Evolutionary conservation across 768 basidiomycete species (phyloP), one percentile per base, ranked within the genome.

Genomic region (Rhodotorula babjevae): DNA sequence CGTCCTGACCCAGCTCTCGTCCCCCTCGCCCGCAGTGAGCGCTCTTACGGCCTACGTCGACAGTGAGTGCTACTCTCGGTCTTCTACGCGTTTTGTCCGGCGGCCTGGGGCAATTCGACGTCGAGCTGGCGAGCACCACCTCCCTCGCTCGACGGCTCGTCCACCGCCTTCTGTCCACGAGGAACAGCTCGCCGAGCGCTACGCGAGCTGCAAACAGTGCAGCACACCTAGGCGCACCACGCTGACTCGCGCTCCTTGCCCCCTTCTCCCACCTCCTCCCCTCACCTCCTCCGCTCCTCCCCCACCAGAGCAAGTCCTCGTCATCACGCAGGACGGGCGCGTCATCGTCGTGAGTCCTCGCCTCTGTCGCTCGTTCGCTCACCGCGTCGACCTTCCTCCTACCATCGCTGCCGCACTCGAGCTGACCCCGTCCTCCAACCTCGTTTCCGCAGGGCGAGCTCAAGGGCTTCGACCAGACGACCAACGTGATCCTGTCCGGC

Each of bases 291-390:
- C 19, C 3, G 11, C 40, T 21, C n/a, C 12, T 40, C 12, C 55
- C 44, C 7, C 49, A n/a, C 40, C 79, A 93, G 92, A 89, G 78
- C 90, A 89, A 81, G 93, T 98, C 77, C 86, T 94, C 70, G 88
- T 98, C 80, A 88, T 97, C 75, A 88, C 97, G 47, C 93, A 97
- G 84, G 95, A 99, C 81, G 95, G 95, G 63, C 88, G 95, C 78
- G 87, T 90, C 55, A 96, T 98, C 80, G 88, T 95, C 77, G 95
- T 95, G 74, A 65, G 90, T 84, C 49, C 27, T 23, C 21, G 31
- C 33, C 64, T 31, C n/a, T 65, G 64, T 58, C 58, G 47, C 10
- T 15, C 47, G 4, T 8, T 16, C 4, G 47, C 47, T 19, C 47
- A 3, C 4, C 47, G 47, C 47, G 47, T 8, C 4, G 47, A 4